These are phyloP conservation scores for Alternaria sp. DNA, from an alignment of 2,329 filamentous ascomycete species.

Conservation along the genomic window DNA sequence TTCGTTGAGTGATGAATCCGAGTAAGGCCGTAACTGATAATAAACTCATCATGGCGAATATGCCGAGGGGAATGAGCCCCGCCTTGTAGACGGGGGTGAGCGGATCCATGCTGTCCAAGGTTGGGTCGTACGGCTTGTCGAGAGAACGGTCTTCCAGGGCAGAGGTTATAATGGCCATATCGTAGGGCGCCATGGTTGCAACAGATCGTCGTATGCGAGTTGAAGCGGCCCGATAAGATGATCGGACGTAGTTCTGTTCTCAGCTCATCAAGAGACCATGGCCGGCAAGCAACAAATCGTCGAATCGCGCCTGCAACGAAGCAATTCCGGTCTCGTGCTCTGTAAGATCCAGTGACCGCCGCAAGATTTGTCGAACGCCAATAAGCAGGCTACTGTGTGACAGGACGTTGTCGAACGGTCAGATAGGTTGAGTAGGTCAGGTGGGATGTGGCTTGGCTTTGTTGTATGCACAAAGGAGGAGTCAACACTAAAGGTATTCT, in stretches of 20 bases:
- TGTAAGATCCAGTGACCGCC: not conserved
- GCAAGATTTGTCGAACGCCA: not conserved
- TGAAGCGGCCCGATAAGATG: slow-evolving; percentile 1
- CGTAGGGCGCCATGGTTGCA: slow-evolving; percentile 14
- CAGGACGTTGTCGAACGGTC: not conserved
- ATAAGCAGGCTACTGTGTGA: not conserved
- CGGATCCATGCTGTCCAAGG: slow-evolving; percentile 41
- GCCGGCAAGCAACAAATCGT: slow-evolving; percentile 9
- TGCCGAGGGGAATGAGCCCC: slow-evolving; percentile 55
- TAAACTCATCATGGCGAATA: slow-evolving; percentile 57
- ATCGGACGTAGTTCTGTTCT: slow-evolving; percentile 7
- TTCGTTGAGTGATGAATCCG: slow-evolving; percentile 57
- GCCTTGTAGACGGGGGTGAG: slow-evolving; percentile 37
- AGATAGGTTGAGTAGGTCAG: slow-evolving; percentile 2
- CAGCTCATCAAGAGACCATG: slow-evolving; percentile 25
- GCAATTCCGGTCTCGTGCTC: slow-evolving; percentile 5
- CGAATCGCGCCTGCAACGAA: not conserved
- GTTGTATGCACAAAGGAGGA: slow-evolving; percentile 1
- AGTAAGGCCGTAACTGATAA: slow-evolving; percentile 54
- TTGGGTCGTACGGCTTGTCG: slow-evolving; percentile 28
- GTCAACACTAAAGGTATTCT: slow-evolving; percentile 10
- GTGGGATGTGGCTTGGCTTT: slow-evolving; percentile 1
- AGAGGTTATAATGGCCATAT: slow-evolving; percentile 13
- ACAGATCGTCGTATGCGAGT: not conserved
- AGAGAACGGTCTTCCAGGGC: slow-evolving; percentile 15